A percentile compares a stretch with the other conserved stretches of the same genome.
phyloP scores from a whole-genome alignment of 2,329 filamentous ascomycete genomes.

The Sporothrix euskadiensis region DNA sequence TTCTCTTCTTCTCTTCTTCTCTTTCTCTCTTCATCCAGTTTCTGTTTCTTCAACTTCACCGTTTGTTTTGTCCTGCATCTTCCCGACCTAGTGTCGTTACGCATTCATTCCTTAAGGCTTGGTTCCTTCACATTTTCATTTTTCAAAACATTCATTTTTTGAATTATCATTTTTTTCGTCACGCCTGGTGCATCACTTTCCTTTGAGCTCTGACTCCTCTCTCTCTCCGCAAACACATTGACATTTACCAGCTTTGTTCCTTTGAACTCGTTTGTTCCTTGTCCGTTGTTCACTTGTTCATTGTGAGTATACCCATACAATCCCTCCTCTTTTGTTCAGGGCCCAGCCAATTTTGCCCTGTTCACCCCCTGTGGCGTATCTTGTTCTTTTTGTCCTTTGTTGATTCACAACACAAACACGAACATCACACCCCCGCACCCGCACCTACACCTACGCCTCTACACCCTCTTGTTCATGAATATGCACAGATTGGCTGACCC shows the following conservation, averaged over 20 bases:
- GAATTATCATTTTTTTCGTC: slow-evolving; percentile 30
- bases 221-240: neutral
- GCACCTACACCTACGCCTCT: neutral
- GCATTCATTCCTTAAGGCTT: slow-evolving; percentile 44
- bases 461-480: slow-evolving; percentile 17
- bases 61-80: slow-evolving; percentile 20
- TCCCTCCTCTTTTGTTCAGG: neutral
- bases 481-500: slow-evolving; percentile 16
- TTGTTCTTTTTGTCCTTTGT: slow-evolving; percentile 18
- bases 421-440: neutral
- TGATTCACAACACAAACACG: neutral
- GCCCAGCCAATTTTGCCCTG: neutral
- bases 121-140: slow-evolving; percentile 36
- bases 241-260: neutral
- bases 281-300: slow-evolving; percentile 13
- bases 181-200: slow-evolving; percentile 48
- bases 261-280: slow-evolving; percentile 15
- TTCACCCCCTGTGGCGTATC: slow-evolving; percentile 5
- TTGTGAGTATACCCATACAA: neutral
- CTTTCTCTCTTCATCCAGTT: slow-evolving; percentile 18
- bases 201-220: slow-evolving; percentile 32
- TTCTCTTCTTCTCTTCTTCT: neutral
- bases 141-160: slow-evolving; percentile 26
- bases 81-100: slow-evolving; percentile 28
- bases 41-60: slow-evolving; percentile 24